A percentile compares a stretch with the other conserved stretches of the same genome.
Evolutionary conservation across 2,329 filamentous ascomycete species (phyloP).

Genomic region (Diaporthe destruens): DNA sequence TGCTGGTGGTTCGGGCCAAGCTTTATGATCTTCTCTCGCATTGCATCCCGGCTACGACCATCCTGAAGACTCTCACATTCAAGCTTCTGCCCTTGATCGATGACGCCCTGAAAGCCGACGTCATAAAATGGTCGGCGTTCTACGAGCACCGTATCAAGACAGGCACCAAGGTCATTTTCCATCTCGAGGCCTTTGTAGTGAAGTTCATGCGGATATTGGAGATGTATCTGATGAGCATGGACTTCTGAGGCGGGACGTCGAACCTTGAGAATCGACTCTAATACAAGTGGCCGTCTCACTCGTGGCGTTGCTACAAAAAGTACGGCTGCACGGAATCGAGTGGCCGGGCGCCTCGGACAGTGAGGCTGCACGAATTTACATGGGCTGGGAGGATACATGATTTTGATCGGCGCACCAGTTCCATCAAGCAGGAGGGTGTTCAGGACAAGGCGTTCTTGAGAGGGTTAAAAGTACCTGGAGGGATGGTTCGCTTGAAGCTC

Average conservation of each 20-base stretch:
- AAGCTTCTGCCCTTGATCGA: slow-evolving; percentile 90
- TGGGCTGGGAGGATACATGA: background rate
- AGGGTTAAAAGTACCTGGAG: slow-evolving; percentile 4
- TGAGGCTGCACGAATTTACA: background rate
- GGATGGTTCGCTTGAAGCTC: background rate
- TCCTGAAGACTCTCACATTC: slow-evolving; percentile 95
- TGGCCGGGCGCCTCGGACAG: background rate
- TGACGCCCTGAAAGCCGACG: slow-evolving; percentile 88
- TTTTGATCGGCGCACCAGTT: background rate
- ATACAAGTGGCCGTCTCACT: background rate
- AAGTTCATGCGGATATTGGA: slow-evolving; percentile 98
- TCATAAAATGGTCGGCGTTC: slow-evolving; percentile 96
- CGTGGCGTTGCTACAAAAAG: background rate
- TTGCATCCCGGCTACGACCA: slow-evolving; percentile 94
- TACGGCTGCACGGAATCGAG: slow-evolving; percentile 6
- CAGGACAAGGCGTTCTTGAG: slow-evolving; percentile 29
- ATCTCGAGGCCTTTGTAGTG: slow-evolving; percentile 96
- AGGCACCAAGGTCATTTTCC: slow-evolving; percentile 96
- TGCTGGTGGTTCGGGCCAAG: slow-evolving; percentile 89
- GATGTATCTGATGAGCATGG: slow-evolving; percentile 91
- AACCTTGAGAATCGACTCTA: background rate
- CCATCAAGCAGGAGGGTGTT: slow-evolving; percentile 21
- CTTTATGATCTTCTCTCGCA: slow-evolving; percentile 98
- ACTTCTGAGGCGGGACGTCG: slow-evolving; percentile 60
- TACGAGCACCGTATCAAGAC: slow-evolving; percentile 96